These are phyloP conservation scores for Polyplosphaeria fusca DNA, from an alignment of 495 filamentous ascomycete genomes.

Conservation along the genomic window DNA sequence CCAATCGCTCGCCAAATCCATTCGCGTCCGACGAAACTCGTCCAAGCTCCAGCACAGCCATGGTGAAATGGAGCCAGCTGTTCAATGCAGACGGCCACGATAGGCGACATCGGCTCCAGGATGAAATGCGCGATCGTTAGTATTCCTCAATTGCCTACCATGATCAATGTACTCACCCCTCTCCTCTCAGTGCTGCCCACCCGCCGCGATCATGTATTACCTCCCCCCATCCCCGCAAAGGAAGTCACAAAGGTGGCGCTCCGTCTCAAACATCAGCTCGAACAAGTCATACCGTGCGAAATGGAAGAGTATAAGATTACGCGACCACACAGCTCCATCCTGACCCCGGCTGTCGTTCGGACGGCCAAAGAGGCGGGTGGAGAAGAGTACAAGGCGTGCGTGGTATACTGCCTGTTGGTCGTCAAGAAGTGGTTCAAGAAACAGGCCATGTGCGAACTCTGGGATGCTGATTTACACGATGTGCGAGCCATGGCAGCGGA, in stretches of 20 bases:
- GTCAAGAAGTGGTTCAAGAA: slow-evolving; percentile 88
- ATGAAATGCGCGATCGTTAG: slow-evolving; percentile 40
- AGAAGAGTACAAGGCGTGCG: slow-evolving; percentile 67
- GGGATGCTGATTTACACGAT: slow-evolving; percentile 82
- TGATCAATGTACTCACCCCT: not conserved
- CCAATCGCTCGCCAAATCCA: not conserved
- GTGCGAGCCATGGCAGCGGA: slow-evolving; percentile 83
- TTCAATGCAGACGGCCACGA: slow-evolving; percentile 40
- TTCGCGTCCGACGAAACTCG: slow-evolving; percentile 1
- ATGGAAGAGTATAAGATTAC: slow-evolving; percentile 70
- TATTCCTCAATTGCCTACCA: not conserved
- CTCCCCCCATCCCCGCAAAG: slow-evolving; percentile 61
- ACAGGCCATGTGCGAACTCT: slow-evolving; percentile 77
- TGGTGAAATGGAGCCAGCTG: slow-evolving; percentile 46
- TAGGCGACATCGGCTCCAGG: slow-evolving; percentile 36
- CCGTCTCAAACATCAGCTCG: slow-evolving; percentile 85
- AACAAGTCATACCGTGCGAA: slow-evolving; percentile 84
- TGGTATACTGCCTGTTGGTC: slow-evolving; percentile 82
- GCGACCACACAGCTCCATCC: slow-evolving; percentile 73
- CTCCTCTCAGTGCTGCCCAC: slow-evolving; percentile 58
- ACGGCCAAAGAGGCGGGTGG: slow-evolving; percentile 80
- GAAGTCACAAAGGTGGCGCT: slow-evolving; percentile 85
- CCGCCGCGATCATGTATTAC: slow-evolving; percentile 49
- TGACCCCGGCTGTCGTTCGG: slow-evolving; percentile 71
- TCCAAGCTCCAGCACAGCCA: slow-evolving; percentile 29